Evolutionary conservation across 2,329 filamentous ascomycete species (phyloP), one percentile per base, ranked within the genome.

Genomic region (Whalleya microplaca): DNA sequence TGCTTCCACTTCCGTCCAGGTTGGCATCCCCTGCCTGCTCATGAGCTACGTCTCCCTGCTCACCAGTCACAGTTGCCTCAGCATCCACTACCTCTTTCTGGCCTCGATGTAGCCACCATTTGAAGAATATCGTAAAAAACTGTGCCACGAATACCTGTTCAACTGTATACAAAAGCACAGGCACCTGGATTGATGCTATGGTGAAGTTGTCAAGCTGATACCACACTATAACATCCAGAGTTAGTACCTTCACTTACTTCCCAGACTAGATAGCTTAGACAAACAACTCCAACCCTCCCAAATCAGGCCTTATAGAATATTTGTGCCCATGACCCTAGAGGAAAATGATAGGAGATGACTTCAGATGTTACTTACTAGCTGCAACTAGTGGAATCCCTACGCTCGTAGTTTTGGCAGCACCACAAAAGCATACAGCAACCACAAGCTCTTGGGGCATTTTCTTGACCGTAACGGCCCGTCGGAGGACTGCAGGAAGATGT

Each of bases 351-450:
- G 10, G 10, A 37, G 14, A 37, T 37, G 32, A 3, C 14, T 37
- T 14, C 14, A 12, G 32, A 37, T 37, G 14, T 14, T 16, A 37
- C 8, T 16, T 37, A 12, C 32, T 90, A 56, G 88, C 83, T 29
- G 84, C 83, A 48, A 84, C 80, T 23, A 91, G 69, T 0, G 88
- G 88, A 7, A 91, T 88, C 0, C 88, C 87, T 55, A 91, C 77
- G 2, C 84, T 86, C 1, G 87, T 87, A 2, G 88, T 90, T 72
- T 92, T 92, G 14, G 88, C 88, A 0, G 88, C 87, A 21, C 85
- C 86, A 65, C 87, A 90, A 71, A 91, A 91, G 64, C 87, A 90
- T 14, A 90, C 83, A 0, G 89, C 87, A 48, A 91, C 82, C 0
- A 87, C 83, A 64, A 90, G 84, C 55, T 83, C 80, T 40, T 80